A percentile compares a stretch with the other conserved stretches of the same genome.
These are phyloP conservation scores for Cichorium intybus DNA, from an alignment of 140 eudicot species.

Conservation along the genomic window DNA sequence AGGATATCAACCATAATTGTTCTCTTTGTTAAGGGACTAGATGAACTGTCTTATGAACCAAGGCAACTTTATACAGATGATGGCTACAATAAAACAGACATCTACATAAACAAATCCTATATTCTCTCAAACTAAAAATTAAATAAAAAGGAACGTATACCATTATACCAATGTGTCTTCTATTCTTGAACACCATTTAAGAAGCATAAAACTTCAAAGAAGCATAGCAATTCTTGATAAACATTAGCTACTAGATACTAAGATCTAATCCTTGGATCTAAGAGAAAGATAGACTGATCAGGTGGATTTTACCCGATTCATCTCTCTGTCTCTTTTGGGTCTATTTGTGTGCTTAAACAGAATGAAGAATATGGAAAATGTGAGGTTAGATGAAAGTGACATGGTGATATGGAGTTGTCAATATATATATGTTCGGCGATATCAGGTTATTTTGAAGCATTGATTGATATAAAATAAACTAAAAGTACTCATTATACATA, in stretches of 20 bases:
- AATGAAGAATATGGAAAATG: too few species aligned
- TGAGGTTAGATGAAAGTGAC: too few species aligned
- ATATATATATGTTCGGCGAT: too few species aligned
- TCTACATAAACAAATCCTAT: slow-evolving; percentile 54
- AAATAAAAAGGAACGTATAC: slow-evolving; percentile 17
- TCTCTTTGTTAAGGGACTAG: slow-evolving; percentile 82
- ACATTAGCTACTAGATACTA: not conserved
- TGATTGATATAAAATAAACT: too few species aligned
- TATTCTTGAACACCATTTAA: slow-evolving; percentile 7
- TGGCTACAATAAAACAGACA: slow-evolving; percentile 69
- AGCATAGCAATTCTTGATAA: slow-evolving; percentile 19
- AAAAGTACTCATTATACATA: too few species aligned
- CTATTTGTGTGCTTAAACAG: too few species aligned
- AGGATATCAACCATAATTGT: slow-evolving; percentile 95
- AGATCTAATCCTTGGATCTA: too few species aligned
- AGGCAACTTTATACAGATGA: slow-evolving; percentile 87
- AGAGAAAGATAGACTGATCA: too few species aligned
- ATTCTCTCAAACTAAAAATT: slow-evolving; percentile 1
- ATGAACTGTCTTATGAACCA: slow-evolving; percentile 88
- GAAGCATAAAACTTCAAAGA: slow-evolving; percentile 8
- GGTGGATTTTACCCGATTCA: too few species aligned
- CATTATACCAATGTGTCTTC: not conserved
- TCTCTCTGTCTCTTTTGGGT: too few species aligned
- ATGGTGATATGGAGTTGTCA: too few species aligned
- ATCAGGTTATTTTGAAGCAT: too few species aligned